A percentile compares a stretch with the other conserved stretches of the same genome.
These are phyloP conservation scores for Suillus weaverae DNA, from an alignment of 768 basidiomycete species.

Conservation along the genomic window DNA sequence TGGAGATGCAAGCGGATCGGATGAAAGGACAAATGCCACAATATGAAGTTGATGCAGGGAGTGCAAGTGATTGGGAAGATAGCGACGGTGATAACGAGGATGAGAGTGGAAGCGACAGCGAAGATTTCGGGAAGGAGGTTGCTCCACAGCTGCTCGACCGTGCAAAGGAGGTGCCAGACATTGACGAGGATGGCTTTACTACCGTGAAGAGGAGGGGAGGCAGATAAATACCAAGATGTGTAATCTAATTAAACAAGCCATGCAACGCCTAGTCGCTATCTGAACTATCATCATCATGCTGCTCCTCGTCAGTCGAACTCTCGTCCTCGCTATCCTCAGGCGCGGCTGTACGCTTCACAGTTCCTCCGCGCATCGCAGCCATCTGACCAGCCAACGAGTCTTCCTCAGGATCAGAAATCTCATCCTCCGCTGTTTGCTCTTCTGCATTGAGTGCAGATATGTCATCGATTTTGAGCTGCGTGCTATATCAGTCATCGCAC, in stretches of 20 bases:
- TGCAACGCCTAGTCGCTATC: constrained; percentile 41
- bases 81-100: constrained; percentile 38
- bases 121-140: constrained; percentile 48
- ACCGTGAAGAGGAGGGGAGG: constrained; percentile 63
- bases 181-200: constrained; percentile 94
- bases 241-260: background rate
- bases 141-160: constrained; percentile 57
- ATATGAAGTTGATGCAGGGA: constrained; percentile 41
- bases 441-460: constrained; percentile 54
- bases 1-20: constrained; percentile 65
- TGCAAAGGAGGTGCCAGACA: constrained; percentile 57
- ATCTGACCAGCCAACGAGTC: constrained; percentile 96
- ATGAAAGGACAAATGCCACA: constrained; percentile 56
- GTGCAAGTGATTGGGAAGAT: constrained; percentile 46
- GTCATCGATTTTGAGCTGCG: constrained; percentile 83
- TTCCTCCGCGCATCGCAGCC: constrained; percentile 90
- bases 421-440: constrained; percentile 74
- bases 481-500: constrained; percentile 11
- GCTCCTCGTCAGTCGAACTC: constrained; percentile 50
- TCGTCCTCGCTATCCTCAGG: constrained; percentile 53
- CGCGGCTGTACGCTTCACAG: constrained; percentile 64
- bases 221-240: constrained; percentile 24
- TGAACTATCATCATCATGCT: constrained; percentile 49
- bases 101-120: constrained; percentile 23
- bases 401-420: constrained; percentile 98